phyloP scores from a whole-genome alignment of 2,329 filamentous ascomycete genomes.

The Penicillium italicum region DNA sequence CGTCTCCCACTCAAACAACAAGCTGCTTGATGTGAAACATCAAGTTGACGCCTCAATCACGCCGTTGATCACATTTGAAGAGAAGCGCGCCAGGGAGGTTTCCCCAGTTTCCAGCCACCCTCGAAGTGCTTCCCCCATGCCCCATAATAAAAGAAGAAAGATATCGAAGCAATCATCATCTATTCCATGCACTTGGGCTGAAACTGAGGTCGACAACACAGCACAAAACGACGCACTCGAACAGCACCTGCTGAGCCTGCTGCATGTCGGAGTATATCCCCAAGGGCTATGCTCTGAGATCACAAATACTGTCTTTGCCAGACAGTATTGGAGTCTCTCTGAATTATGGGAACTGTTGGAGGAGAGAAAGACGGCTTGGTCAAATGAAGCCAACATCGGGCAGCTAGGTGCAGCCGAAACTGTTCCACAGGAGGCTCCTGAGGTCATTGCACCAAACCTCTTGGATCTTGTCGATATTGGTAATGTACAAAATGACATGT shows the following conservation, averaged over 20 bases:
- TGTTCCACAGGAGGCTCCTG: background rate
- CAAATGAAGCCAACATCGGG: background rate
- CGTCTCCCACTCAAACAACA: background rate
- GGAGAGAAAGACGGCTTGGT: slow-evolving; percentile 16
- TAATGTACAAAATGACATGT: background rate
- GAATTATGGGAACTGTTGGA: slow-evolving; percentile 23
- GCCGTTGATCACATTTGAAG: background rate
- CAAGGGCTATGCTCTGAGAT: background rate
- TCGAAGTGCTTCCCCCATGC: background rate
- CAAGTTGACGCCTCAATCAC: background rate
- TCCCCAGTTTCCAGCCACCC: no score
- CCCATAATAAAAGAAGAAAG: background rate
- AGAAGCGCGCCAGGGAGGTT: background rate
- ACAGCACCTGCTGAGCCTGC: slow-evolving; percentile 11
- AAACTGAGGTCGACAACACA: background rate
- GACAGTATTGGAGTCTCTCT: slow-evolving; percentile 22
- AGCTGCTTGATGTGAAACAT: background rate
- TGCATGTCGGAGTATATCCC: slow-evolving; percentile 16
- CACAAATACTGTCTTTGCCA: background rate
- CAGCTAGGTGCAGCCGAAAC: background rate
- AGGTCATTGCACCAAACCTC: background rate
- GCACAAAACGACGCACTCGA: slow-evolving; percentile 1
- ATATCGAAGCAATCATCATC: background rate
- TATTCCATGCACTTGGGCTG: slow-evolving; percentile 14
- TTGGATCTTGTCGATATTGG: background rate